A percentile compares a stretch with the other conserved stretches of the same genome.
phyloP scores from a whole-genome alignment of 1,284 basidiomycete species.

The Rhodotorula sp. region DNA sequence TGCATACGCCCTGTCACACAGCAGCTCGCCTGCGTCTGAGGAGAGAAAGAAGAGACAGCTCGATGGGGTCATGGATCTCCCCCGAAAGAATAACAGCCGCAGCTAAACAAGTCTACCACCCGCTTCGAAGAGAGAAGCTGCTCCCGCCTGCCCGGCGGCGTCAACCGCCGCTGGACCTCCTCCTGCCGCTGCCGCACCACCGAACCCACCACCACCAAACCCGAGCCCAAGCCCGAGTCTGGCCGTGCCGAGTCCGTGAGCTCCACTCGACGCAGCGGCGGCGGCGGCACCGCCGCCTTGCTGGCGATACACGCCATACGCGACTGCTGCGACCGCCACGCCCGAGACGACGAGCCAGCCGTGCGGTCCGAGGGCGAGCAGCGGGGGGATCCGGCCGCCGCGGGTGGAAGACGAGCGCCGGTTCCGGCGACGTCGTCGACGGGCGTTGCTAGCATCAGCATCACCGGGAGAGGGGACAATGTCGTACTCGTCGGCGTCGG shows the following conservation, averaged over 20 bases:
- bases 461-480: constrained; percentile 4
- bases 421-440: background rate
- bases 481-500: constrained; percentile 17
- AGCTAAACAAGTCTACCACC: no score
- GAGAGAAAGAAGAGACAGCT: background rate
- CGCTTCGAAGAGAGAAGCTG: no score
- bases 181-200: background rate
- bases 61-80: background rate
- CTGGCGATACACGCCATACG: constrained; percentile 18
- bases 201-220: background rate
- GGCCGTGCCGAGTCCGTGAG: constrained; percentile 9
- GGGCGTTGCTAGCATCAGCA: background rate
- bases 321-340: constrained; percentile 26
- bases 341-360: constrained; percentile 30
- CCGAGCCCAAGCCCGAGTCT: constrained; percentile 9
- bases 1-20: background rate
- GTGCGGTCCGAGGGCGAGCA: constrained; percentile 27
- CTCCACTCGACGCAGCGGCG: background rate
- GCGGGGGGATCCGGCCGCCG: background rate
- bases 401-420: background rate
- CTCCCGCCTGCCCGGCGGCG: no score
- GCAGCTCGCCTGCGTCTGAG: background rate
- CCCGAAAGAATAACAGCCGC: background rate
- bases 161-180: background rate
- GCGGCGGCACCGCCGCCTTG: background rate